Evolutionary conservation across 345 rosid genomes (phyloP).

Genomic region (Linum lewisii): DNA sequence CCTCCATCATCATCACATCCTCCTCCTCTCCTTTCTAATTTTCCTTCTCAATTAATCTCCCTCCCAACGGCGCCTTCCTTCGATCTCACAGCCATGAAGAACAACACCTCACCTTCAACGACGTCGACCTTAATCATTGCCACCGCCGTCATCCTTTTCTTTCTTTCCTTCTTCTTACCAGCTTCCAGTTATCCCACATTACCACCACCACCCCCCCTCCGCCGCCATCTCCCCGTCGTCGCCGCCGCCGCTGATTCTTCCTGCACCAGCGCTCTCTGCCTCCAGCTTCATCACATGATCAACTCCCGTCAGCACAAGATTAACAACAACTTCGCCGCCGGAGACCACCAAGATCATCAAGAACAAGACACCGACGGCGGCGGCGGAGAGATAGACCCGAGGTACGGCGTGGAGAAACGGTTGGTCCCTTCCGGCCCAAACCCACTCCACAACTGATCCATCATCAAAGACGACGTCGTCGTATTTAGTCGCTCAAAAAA

Average conservation of each 20-base stretch:
- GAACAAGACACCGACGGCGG: background rate
- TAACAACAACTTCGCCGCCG: background rate
- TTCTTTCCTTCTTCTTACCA: background rate
- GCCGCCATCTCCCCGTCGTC: background rate
- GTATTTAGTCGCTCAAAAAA: too few relatives aligned
- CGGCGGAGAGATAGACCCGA: conserved; percentile 36
- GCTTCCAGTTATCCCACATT: background rate
- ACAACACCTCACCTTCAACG: background rate
- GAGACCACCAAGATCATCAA: background rate
- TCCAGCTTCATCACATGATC: background rate
- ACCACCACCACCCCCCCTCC: background rate
- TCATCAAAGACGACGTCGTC: too few relatives aligned
- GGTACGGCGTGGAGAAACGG: conserved; percentile 56
- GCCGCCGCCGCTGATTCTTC: background rate
- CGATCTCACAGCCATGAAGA: too few relatives aligned
- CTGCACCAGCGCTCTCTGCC: background rate
- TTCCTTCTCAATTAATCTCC: too few relatives aligned
- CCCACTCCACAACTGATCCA: conserved; percentile 56
- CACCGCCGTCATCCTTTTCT: background rate
- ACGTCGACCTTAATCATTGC: background rate
- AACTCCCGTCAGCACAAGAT: background rate
- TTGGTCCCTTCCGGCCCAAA: conserved; percentile 65
- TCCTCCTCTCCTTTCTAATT: too few relatives aligned
- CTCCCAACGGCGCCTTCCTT: too few relatives aligned
- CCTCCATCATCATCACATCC: too few relatives aligned